Evolutionary conservation across 768 basidiomycete genomes (phyloP).

Genomic region (Pleurotus pulmonarius): DNA sequence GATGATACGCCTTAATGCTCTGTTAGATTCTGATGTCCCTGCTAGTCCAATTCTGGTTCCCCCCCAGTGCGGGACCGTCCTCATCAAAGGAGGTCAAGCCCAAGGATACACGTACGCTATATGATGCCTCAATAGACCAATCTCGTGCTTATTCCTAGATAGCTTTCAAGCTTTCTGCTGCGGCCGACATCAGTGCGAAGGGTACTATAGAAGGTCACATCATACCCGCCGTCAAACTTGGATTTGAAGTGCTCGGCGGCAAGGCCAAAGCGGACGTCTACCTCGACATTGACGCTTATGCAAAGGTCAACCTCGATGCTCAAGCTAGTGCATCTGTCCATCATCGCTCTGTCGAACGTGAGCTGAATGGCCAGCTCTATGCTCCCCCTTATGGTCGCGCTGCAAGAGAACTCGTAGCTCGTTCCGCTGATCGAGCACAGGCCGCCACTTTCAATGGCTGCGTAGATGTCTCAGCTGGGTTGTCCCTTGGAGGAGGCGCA

Average conservation of each 20-base stretch:
- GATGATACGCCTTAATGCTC: not conserved
- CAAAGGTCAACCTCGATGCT: constrained; percentile 17
- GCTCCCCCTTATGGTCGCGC: constrained; percentile 5
- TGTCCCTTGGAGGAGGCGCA: constrained; percentile 15
- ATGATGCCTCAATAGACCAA: not conserved
- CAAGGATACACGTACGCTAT: constrained; percentile 1
- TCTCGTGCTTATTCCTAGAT: not conserved
- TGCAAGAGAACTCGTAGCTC: not conserved
- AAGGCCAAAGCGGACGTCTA: constrained; percentile 13
- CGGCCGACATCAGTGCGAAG: constrained; percentile 20
- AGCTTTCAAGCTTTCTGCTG: constrained; percentile 20
- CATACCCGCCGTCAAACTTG: constrained; percentile 24
- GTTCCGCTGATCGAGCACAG: not conserved
- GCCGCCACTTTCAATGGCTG: constrained; percentile 13
- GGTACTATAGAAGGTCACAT: constrained; percentile 27
- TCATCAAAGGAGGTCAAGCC: constrained; percentile 1
- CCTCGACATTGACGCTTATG: constrained; percentile 22
- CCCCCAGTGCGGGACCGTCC: not conserved
- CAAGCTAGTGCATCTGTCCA: not conserved
- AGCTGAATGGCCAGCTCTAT: not conserved
- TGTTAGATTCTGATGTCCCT: not conserved
- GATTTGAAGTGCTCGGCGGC: constrained; percentile 17
- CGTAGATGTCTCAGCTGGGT: constrained; percentile 11
- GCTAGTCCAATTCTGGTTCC: constrained; percentile 5
- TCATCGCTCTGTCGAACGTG: not conserved